Base-by-base conservation (phyloP, 148 eudicot species). In the Rhododendron henanense region DNA sequence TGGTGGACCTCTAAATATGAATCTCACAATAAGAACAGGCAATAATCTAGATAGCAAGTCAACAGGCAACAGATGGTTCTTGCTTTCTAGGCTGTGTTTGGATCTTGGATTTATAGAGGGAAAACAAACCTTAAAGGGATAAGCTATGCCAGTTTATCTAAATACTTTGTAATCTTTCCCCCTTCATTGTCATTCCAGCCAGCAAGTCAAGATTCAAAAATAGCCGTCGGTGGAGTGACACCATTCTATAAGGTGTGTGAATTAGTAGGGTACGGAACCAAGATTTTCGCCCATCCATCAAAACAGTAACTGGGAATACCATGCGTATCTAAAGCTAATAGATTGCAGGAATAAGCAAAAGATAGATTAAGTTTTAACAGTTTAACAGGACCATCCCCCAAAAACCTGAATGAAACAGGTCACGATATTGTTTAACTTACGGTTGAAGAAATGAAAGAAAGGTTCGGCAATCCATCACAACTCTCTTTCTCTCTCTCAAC, bases 361-460 rank as follows among this genome's bases (percentile, higher is more conserved):
- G 76, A 77, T 45, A 63, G 21, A 45, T 59, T 48, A 83, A 45
- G 83, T 44, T 59, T 4, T 21, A 47, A 77, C 21, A 76, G 47
- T 78, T 59, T 77, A 77, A 76, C 44, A 16, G 21, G 21, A 76
- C 71, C 59, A 50, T 82, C 63, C 76, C 76, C 87, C 4, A 31
- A 83, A 87, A 87, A 59, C 85, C 76, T 86, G 59, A 55, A n/a
- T 41, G 82, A 77, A 86, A 82, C 82, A 45, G 65, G 81, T 83
- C 88, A 47, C 25, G 74, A 74, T 76, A 82, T 19, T 48, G 59
- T 31, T 78, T 23, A 51, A 83, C n/a, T 45, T 41, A 16, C 78
- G 31, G 53, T 79, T 75, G 18, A 10, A 67, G 33, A 87, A 87
- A 83, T 10, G 75, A 61, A 87, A 83, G 63, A 78, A 87, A 84